Evolutionary conservation across 192 early-diverging fungal genomes (phyloP), one percentile per base, ranked within the genome.

Genomic region (Gamsiella multidivaricata): DNA sequence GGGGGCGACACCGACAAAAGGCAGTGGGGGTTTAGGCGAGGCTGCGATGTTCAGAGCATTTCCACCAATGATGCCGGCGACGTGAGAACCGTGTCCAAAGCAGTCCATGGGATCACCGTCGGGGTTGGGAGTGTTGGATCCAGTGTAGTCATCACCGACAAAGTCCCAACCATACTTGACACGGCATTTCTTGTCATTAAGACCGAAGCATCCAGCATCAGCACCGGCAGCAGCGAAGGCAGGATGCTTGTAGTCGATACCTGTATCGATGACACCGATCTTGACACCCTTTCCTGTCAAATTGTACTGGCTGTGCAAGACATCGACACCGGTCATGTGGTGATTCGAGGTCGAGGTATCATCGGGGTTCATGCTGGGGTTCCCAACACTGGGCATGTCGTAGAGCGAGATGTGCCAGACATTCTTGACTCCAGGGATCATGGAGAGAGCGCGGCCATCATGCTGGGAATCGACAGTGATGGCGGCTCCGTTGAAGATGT

Each of bases 1-100:
- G 3, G 95, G 95, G 8, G 94, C 95, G 33, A 94, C 92, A 61
- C 95, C 60, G n/a, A 62, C 56, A n/a, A 65, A 70, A 10, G 65
- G 61, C 18, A 46, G 51, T 22, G 60, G 62, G 26, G 76, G 61
- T 60, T 70, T 55, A n/a, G 55, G 51, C 3, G 25, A 26, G 8
- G 33, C 47, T 37, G 47, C 62, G 39, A 56, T 47, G 41, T 65
- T 45, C 46, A 53, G 10, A 37, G 83, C 85, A 32, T 84, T 61
- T 46, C 54, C 53, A 68, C 80, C 85, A 81, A 84, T 31, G 68
- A 72, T 83, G 60, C 86, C 86, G 28, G 82, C 82, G 4, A 83
- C 82, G 65, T 87, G 85, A 11, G 83, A 79, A 17, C 83, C 86
- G 54, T 88, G 86, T 7, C 83, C 84, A 36, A 79, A 65, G 62